phyloP scores from a whole-genome alignment of 371 early-diverging fungal genomes.

The Circinella umbellata region DNA sequence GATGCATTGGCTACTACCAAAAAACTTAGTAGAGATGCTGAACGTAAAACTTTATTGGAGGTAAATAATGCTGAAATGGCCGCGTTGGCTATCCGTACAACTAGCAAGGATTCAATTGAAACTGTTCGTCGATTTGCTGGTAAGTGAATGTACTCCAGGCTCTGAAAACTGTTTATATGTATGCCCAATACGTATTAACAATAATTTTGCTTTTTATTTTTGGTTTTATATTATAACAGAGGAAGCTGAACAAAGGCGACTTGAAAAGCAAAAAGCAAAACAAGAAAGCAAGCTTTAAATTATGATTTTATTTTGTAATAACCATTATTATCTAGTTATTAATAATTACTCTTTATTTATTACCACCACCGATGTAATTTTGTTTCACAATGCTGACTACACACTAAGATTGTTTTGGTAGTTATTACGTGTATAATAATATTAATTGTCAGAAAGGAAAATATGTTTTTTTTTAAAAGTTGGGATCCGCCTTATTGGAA shows the following conservation, averaged over 20 bases:
- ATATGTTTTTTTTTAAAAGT: no score
- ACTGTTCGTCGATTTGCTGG: constrained; percentile 37
- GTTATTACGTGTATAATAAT: no score
- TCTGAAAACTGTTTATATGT: no score
- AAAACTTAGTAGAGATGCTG: constrained; percentile 49
- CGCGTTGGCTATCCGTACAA: constrained; percentile 26
- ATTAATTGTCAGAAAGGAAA: no score
- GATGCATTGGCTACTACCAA: constrained; percentile 61
- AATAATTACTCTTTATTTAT: no score
- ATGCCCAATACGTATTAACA: no score
- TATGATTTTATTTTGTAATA: not conserved
- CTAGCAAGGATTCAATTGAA: constrained; percentile 34
- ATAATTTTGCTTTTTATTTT: no score
- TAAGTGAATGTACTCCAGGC: constrained; percentile 9
- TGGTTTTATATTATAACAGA: not conserved
- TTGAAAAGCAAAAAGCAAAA: constrained; percentile 6
- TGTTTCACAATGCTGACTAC: no score
- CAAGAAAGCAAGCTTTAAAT: constrained; percentile 11
- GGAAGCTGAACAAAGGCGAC: constrained; percentile 10
- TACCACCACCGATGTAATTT: no score
- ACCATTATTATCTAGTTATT: no score
- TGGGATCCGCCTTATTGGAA: no score
- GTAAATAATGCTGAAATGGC: constrained; percentile 55
- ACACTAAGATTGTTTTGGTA: no score
- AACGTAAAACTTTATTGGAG: constrained; percentile 42